phyloP scores from a whole-genome alignment of 768 basidiomycete species.

The Mycena indigotica region DNA sequence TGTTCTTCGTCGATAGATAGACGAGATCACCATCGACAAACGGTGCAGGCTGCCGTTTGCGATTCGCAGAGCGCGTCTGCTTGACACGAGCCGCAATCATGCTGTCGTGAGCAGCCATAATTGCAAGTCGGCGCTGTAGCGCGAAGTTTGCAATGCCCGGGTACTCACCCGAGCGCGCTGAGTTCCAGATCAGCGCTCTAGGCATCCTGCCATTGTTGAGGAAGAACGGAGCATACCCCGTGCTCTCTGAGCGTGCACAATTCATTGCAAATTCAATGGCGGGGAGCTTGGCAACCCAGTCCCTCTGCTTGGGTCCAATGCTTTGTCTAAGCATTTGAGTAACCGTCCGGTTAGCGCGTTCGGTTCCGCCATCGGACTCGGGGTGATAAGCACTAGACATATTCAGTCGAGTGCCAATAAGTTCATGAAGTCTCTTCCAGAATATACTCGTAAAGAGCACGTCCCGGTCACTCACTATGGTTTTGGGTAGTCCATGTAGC shows the following conservation, averaged over 20 bases:
- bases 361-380: constrained; percentile 32
- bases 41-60: constrained; percentile 12
- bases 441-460: constrained; percentile 35
- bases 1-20: constrained; percentile 32
- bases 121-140: constrained; percentile 1
- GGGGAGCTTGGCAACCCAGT: constrained; percentile 1
- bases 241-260: constrained; percentile 30
- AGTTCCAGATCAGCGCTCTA: constrained; percentile 20
- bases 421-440: constrained; percentile 34
- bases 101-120: constrained; percentile 20
- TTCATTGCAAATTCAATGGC: neutral
- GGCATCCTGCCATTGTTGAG: constrained; percentile 21
- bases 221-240: constrained; percentile 37
- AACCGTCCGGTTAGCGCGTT: neutral
- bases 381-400: too few relatives aligned
- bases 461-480: too few relatives aligned
- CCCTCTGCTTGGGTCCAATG: neutral
- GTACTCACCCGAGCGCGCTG: constrained; percentile 18
- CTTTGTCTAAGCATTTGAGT: too few relatives aligned
- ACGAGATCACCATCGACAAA: constrained; percentile 31
- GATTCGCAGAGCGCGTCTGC: constrained; percentile 29
- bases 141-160: constrained; percentile 32
- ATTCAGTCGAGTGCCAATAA: constrained; percentile 30
- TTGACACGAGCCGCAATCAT: constrained; percentile 27
- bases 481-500: constrained; percentile 4